These are phyloP conservation scores for Neonothopanus nambi DNA, from an alignment of 1,284 basidiomycete genomes.

Conservation along the genomic window DNA sequence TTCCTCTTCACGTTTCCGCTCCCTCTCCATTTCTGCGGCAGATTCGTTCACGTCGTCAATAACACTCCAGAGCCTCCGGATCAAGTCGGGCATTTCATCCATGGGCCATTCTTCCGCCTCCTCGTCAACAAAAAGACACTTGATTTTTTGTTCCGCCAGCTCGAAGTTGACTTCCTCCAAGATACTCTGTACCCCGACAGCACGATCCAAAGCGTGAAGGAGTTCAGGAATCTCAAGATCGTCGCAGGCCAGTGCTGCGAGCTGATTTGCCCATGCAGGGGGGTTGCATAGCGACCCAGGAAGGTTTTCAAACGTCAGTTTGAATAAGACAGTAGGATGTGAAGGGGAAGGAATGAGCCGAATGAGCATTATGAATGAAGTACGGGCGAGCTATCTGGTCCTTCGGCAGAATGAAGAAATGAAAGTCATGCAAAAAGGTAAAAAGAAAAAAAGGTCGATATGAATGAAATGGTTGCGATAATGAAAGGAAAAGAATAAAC, in stretches of 20 bases:
- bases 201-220: constrained; percentile 65
- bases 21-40: constrained; percentile 36
- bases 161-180: constrained; percentile 64
- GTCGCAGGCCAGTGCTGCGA: constrained; percentile 50
- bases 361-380: constrained; percentile 57
- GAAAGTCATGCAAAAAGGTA: background rate
- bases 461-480: background rate
- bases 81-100: constrained; percentile 19
- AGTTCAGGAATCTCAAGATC: constrained; percentile 58
- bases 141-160: constrained; percentile 43
- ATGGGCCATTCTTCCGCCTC: constrained; percentile 49
- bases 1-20: constrained; percentile 34
- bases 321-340: constrained; percentile 70
- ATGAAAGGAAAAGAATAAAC: background rate
- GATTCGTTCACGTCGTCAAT: constrained; percentile 53
- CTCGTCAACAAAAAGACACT: constrained; percentile 60
- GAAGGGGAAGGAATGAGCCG: constrained; percentile 57
- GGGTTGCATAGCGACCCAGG: constrained; percentile 51
- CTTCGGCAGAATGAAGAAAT: background rate
- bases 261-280: constrained; percentile 55
- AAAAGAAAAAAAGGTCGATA: background rate
- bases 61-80: constrained; percentile 42
- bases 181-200: constrained; percentile 56
- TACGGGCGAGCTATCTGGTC: too few species aligned
- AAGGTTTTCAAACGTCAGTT: constrained; percentile 57